A percentile compares a stretch with the other conserved stretches of the same genome.
Conservation (phyloP, 495 filamentous ascomycete species). For the Penicilliopsis zonata region DNA sequence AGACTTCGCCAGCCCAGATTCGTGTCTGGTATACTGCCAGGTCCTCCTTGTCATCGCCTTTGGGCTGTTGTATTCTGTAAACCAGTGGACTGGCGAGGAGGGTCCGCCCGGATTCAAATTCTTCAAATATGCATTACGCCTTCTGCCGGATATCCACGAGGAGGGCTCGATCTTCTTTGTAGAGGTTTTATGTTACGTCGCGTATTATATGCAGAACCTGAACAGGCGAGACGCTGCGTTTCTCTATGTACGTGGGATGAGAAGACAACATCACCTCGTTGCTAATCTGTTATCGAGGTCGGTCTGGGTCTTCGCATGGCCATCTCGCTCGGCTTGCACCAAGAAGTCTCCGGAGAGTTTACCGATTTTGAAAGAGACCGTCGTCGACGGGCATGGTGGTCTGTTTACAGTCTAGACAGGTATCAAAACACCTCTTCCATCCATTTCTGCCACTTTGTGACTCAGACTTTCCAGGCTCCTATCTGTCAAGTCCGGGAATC, state of each 20-base stretch:
- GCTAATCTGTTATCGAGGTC: too few relatives aligned
- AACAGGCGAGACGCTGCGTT: conserved; percentile 38
- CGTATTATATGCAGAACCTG: conserved; percentile 42
- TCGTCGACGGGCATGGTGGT: conserved; percentile 40
- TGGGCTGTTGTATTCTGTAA: conserved; percentile 39
- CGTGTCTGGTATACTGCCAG: conserved; percentile 25
- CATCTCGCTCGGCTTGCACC: conserved; percentile 38
- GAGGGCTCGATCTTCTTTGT: conserved; percentile 38
- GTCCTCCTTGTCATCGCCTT: conserved; percentile 36
- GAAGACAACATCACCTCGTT: too few relatives aligned
- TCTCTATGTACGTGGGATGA: conserved; percentile 27
- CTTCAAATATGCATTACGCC: conserved; percentile 33
- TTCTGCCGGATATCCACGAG: conserved; percentile 38
- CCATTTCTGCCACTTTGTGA: not conserved
- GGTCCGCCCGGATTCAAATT: conserved; percentile 39
- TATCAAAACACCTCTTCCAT: conserved; percentile 2
- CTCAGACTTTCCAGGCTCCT: conserved; percentile 15
- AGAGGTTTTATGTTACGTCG: conserved; percentile 37
- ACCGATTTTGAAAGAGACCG: conserved; percentile 26
- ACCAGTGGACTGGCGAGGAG: conserved; percentile 36
- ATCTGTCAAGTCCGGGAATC: conserved; percentile 37
- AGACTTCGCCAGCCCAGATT: conserved; percentile 20
- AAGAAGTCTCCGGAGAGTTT: conserved; percentile 27
- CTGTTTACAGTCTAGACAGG: conserved; percentile 38
- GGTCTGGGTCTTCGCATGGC: conserved; percentile 40